phyloP scores from a whole-genome alignment of 2,329 filamentous ascomycete species.

The Fusarium dlaminii region DNA sequence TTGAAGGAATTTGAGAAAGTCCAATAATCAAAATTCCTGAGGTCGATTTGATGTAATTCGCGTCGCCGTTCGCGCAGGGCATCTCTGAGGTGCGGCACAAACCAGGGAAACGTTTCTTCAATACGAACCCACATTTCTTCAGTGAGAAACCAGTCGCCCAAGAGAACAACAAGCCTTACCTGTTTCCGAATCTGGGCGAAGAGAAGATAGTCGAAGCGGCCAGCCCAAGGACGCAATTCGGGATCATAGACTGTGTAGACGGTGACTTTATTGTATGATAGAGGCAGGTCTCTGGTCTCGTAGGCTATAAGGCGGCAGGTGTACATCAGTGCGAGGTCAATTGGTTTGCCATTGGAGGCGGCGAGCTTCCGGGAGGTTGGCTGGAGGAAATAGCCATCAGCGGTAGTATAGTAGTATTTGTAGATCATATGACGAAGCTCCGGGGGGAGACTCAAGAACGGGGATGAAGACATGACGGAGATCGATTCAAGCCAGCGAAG shows the following conservation, averaged over 20 bases:
- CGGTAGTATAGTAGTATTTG: not conserved
- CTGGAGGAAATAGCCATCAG: not conserved
- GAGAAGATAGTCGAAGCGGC: not conserved
- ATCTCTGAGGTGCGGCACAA: not conserved
- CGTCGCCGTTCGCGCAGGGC: rapidly evolving
- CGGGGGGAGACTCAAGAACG: not conserved
- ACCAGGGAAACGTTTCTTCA: not conserved
- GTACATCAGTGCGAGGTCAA: not conserved
- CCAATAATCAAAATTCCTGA: rapidly evolving
- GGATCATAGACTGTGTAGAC: not conserved
- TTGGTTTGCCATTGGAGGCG: not conserved
- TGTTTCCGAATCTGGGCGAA: not conserved
- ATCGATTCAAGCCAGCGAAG: not conserved
- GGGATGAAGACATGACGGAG: not conserved
- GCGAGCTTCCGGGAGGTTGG: not conserved
- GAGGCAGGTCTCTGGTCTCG: not conserved
- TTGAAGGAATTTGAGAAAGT: rapidly evolving
- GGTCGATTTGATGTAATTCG: rapidly evolving
- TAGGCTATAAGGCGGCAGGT: not conserved
- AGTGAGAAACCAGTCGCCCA: not conserved
- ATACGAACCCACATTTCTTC: not conserved
- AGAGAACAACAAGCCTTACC: rapidly evolving
- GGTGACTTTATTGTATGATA: not conserved
- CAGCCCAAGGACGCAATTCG: not conserved
- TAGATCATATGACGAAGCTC: not conserved